Percentiles rank a stretch among this genome's conserved stretches.
Conservation (phyloP, 257 asterid genomes). For the Mitragyna speciosa region DNA sequence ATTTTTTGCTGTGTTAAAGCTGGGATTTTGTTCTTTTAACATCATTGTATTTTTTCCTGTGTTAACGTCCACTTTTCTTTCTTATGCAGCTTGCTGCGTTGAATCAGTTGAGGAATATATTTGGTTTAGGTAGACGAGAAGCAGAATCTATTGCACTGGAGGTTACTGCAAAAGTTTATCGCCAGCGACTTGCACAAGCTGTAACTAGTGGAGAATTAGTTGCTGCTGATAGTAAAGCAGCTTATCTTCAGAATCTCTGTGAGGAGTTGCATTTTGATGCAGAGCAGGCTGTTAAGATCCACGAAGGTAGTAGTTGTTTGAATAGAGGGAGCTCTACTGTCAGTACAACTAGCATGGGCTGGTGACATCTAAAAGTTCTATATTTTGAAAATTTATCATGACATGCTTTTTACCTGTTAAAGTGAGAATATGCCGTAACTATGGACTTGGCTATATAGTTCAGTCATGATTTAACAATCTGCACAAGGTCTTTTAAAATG, state of each 20-base stretch:
- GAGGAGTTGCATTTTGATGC: conserved; percentile 93
- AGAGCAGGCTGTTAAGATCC: conserved; percentile 83
- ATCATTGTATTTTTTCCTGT: neutral
- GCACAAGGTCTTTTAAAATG: neutral
- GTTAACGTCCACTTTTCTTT: conserved; percentile 19
- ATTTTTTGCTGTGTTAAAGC: neutral
- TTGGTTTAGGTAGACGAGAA: conserved; percentile 87
- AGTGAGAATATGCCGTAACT: neutral
- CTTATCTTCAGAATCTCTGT: conserved; percentile 86
- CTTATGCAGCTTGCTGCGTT: conserved; percentile 69
- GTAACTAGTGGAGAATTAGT: conserved; percentile 79
- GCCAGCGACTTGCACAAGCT: conserved; percentile 86
- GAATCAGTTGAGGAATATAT: conserved; percentile 83
- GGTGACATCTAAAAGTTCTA: neutral
- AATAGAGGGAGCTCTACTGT: neutral
- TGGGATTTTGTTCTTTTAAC: neutral
- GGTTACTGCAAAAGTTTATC: conserved; percentile 75
- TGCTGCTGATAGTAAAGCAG: conserved; percentile 88
- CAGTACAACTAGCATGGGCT: neutral
- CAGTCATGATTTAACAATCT: neutral
- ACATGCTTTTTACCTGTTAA: neutral
- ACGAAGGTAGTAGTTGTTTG: conserved; percentile 58
- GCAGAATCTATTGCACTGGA: conserved; percentile 78
- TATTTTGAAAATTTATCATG: neutral
- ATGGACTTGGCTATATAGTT: neutral